A percentile compares a stretch with the other conserved stretches of the same genome.
Conservation (phyloP, 108 stramenopile genomes). For the Discostella stelligeroides region DNA sequence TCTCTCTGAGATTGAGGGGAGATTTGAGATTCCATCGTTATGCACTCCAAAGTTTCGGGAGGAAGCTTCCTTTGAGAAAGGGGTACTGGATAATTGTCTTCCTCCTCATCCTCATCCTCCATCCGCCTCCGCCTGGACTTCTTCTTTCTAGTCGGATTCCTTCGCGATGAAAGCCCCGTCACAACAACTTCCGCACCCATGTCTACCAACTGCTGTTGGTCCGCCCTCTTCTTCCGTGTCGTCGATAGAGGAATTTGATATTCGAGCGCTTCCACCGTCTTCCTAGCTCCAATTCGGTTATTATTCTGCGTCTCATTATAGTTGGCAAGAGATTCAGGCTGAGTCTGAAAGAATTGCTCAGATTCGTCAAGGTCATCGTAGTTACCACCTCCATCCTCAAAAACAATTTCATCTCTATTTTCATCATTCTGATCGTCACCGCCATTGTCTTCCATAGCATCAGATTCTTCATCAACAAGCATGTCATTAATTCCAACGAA, state of each 20-base stretch:
- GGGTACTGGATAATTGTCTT: neutral
- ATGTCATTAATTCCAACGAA: slow-evolving; percentile 8
- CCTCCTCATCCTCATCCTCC: neutral
- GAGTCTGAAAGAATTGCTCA: too few relatives aligned
- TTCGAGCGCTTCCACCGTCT: too few relatives aligned
- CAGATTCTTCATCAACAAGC: neutral
- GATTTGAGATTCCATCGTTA: neutral
- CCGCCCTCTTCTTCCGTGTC: neutral
- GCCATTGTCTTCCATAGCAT: neutral
- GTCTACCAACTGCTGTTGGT: slow-evolving; percentile 1
- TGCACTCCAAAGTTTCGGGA: neutral
- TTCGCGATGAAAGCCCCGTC: neutral
- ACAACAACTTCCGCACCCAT: neutral
- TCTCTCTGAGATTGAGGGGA: neutral
- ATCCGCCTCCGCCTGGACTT: neutral
- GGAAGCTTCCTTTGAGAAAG: neutral
- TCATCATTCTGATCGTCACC: neutral
- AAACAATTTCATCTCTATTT: too few relatives aligned
- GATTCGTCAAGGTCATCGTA: neutral
- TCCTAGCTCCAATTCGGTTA: too few relatives aligned
- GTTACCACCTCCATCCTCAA: neutral
- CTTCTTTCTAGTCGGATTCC: neutral
- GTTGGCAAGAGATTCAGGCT: too few relatives aligned
- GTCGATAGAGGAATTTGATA: neutral
- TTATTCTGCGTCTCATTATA: too few relatives aligned